phyloP scores from a whole-genome alignment of 2,329 filamentous ascomycete species.

The Arthroderma sp. region DNA sequence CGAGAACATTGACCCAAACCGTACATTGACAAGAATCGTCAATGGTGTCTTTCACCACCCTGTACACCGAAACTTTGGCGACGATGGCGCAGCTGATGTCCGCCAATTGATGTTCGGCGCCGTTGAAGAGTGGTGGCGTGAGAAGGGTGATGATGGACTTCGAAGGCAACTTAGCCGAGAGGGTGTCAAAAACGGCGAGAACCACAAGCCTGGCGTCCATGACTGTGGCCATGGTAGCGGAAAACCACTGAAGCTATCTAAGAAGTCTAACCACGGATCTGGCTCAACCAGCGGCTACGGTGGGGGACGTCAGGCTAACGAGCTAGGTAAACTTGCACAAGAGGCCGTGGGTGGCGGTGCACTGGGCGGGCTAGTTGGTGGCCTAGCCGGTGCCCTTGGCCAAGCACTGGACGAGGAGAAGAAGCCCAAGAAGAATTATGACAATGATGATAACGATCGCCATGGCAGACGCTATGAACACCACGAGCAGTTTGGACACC shows the following conservation, averaged over 20 bases:
- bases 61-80: slow-evolving; percentile 57
- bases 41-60: slow-evolving; percentile 79
- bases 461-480: background rate
- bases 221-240: slow-evolving; percentile 80
- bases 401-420: slow-evolving; percentile 45
- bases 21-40: slow-evolving; percentile 64
- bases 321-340: slow-evolving; percentile 42
- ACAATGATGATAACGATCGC: slow-evolving; percentile 13
- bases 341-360: slow-evolving; percentile 53
- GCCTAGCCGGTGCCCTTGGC: slow-evolving; percentile 52
- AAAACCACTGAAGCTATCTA: slow-evolving; percentile 66
- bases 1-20: slow-evolving; percentile 54
- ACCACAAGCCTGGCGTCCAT: slow-evolving; percentile 75
- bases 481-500: slow-evolving; percentile 4
- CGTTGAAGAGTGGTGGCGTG: slow-evolving; percentile 71
- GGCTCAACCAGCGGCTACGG: slow-evolving; percentile 29
- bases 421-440: slow-evolving; percentile 22
- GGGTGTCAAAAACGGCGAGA: slow-evolving; percentile 64
- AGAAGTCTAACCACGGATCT: slow-evolving; percentile 23
- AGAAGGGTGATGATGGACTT: slow-evolving; percentile 54
- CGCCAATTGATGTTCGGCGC: slow-evolving; percentile 66
- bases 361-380: slow-evolving; percentile 58
- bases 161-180: slow-evolving; percentile 63
- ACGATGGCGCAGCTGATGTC: slow-evolving; percentile 60
- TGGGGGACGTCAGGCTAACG: slow-evolving; percentile 17